Evolutionary conservation across 352 stramenopile species (phyloP).

Genomic region (Globisporangium viniferum): DNA sequence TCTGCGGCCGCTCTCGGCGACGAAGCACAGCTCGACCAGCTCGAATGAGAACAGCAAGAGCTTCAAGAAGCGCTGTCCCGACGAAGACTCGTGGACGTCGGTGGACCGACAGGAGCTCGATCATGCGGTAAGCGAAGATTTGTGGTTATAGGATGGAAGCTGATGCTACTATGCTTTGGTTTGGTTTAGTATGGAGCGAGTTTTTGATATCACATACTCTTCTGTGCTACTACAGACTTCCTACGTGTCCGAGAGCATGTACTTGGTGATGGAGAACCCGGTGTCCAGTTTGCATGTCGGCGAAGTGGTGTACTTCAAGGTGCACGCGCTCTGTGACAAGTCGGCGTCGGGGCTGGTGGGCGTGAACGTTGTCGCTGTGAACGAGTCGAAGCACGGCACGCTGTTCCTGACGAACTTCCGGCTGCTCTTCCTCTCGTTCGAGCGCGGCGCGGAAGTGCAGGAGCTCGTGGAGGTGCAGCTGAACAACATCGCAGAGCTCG

Average conservation of each 20-base stretch:
- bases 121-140: slow-evolving; percentile 44
- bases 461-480: slow-evolving; percentile 66
- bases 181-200: slow-evolving; percentile 5
- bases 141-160: not conserved
- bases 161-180: not conserved
- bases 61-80: slow-evolving; percentile 31
- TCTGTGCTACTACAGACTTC: slow-evolving; percentile 38
- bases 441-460: slow-evolving; percentile 25
- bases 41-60: slow-evolving; percentile 10
- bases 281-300: slow-evolving; percentile 48
- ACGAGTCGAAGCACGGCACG: slow-evolving; percentile 48
- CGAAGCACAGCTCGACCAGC: not conserved
- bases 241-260: slow-evolving; percentile 80
- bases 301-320: slow-evolving; percentile 73
- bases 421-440: slow-evolving; percentile 71
- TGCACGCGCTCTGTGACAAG: slow-evolving; percentile 64
- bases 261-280: slow-evolving; percentile 70
- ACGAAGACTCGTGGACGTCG: slow-evolving; percentile 86
- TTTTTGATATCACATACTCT: slow-evolving; percentile 5
- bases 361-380: slow-evolving; percentile 17
- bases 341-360: slow-evolving; percentile 39
- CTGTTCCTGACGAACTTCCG: slow-evolving; percentile 75
- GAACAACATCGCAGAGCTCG: slow-evolving; percentile 75
- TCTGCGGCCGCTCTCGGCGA: slow-evolving; percentile 2
- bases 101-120: slow-evolving; percentile 79